Conservation (phyloP, 495 filamentous ascomycete genomes). For the Podospora comata region DNA sequence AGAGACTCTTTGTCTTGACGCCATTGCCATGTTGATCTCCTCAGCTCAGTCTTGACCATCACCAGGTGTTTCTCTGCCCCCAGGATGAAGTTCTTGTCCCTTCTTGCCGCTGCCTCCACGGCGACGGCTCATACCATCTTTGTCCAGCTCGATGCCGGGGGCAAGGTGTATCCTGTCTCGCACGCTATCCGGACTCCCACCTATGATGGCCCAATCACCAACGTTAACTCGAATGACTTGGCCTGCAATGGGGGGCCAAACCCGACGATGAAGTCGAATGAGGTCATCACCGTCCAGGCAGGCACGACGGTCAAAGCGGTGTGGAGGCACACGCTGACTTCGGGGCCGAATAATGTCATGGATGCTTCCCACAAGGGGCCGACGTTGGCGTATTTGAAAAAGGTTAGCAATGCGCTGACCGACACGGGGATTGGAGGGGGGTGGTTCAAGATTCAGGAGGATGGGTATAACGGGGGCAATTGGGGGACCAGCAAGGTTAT, state of each 20-base stretch:
- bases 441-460: conserved; percentile 42
- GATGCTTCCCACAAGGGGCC: conserved; percentile 51
- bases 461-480: conserved; percentile 32
- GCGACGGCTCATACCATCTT: conserved; percentile 57
- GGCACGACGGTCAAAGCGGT: conserved; percentile 48
- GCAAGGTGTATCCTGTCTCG: conserved; percentile 35
- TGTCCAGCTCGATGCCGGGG: conserved; percentile 44
- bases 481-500: conserved; percentile 47
- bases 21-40: not conserved
- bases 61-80: not conserved
- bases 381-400: conserved; percentile 51
- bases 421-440: conserved; percentile 45
- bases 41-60: not conserved
- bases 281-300: conserved; percentile 49
- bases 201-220: conserved; percentile 50
- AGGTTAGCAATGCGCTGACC: conserved; percentile 43
- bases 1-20: conserved; percentile 1
- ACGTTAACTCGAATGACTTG: conserved; percentile 49
- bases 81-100: conserved; percentile 30
- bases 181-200: conserved; percentile 40
- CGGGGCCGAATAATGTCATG: conserved; percentile 47
- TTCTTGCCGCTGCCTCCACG: conserved; percentile 33
- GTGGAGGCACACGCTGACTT: conserved; percentile 51
- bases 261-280: conserved; percentile 42
- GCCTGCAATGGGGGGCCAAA: conserved; percentile 58